Percentiles rank a stretch among this genome's conserved stretches.
Evolutionary conservation across 1,139 yeast species (phyloP).

Genomic region (Williopsis jadinii): DNA sequence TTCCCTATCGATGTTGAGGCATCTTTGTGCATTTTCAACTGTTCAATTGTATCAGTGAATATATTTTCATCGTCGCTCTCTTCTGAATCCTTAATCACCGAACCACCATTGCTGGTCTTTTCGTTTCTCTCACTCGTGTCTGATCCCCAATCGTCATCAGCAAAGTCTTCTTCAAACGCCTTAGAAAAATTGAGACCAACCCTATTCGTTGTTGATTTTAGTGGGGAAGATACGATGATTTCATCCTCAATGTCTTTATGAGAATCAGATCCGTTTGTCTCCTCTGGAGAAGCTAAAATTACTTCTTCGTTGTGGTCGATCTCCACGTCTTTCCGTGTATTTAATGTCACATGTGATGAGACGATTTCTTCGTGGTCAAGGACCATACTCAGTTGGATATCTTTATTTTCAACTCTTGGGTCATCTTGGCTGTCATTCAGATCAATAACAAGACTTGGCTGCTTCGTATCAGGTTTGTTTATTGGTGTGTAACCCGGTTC

Average conservation of each 20-base stretch:
- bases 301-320: too few species aligned
- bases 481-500: too few species aligned
- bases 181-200: conserved; percentile 4
- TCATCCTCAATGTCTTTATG: background rate
- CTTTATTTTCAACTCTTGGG: background rate
- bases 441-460: conserved; percentile 2
- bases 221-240: background rate
- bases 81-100: too few species aligned
- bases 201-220: background rate
- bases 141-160: conserved; percentile 1
- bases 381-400: background rate
- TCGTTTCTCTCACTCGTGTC: too few species aligned
- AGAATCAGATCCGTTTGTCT: too few species aligned
- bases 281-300: too few species aligned
- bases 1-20: too few species aligned
- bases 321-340: too few species aligned
- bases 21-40: too few species aligned
- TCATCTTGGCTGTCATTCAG: background rate
- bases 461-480: background rate
- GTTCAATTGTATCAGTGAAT: too few species aligned
- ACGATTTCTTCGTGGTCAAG: background rate
- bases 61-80: too few species aligned
- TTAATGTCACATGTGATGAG: background rate
- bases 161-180: conserved; percentile 11
- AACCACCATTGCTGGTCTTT: too few species aligned